Evolutionary conservation across 257 asterid species (phyloP).

Genomic region (Mentha longifolia): DNA sequence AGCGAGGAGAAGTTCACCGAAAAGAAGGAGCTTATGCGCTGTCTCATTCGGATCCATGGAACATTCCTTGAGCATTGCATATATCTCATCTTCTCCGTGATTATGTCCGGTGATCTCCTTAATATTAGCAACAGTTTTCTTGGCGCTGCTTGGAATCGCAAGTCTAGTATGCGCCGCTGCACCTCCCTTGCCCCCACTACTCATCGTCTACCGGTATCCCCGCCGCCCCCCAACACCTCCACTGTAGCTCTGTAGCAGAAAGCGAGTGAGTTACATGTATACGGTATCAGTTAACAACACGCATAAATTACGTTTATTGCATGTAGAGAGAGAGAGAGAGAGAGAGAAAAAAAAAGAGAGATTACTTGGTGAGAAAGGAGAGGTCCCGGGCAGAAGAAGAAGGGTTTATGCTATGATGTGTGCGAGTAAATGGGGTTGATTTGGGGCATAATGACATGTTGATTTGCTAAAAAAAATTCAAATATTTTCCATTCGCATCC

Average conservation of each 20-base stretch:
- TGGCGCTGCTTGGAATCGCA: constrained; percentile 69
- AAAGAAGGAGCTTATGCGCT: constrained; percentile 75
- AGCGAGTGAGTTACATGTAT: too few species aligned
- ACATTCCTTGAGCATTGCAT: constrained; percentile 86
- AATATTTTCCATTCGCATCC: constrained; percentile 20
- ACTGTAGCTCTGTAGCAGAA: too few species aligned
- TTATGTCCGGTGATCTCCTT: constrained; percentile 83
- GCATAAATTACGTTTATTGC: constrained; percentile 10
- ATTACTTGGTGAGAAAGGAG: constrained; percentile 16
- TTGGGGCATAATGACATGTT: constrained; percentile 15
- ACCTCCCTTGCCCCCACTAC: constrained; percentile 38
- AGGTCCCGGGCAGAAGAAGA: too few species aligned
- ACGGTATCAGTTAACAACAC: neutral
- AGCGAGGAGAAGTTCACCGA: constrained; percentile 48
- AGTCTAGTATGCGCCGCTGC: constrained; percentile 50
- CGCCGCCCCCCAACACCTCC: too few species aligned
- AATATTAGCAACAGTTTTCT: constrained; percentile 74
- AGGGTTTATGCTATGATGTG: neutral
- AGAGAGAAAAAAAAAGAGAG: neutral
- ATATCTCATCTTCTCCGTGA: constrained; percentile 87
- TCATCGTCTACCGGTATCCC: too few species aligned
- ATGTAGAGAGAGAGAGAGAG: too few species aligned
- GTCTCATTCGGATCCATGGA: constrained; percentile 98
- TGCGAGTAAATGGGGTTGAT: neutral
- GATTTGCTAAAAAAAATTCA: neutral